These are phyloP conservation scores for Nepenthes gracilis DNA, from an alignment of 148 eudicot species.

Conservation along the genomic window DNA sequence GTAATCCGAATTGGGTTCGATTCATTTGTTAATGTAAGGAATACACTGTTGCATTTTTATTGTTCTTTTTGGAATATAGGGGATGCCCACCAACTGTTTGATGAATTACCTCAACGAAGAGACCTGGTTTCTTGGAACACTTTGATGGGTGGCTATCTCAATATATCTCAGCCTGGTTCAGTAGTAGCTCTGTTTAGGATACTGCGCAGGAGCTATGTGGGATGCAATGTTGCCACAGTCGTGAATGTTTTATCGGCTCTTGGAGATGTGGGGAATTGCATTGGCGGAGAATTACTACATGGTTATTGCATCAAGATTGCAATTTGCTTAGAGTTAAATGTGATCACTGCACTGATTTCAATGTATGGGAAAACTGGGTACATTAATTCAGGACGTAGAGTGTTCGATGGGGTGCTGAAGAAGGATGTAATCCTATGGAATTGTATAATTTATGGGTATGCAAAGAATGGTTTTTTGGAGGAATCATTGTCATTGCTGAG, in stretches of 20 bases:
- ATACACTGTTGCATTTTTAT: constrained; percentile 24
- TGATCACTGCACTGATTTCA: constrained; percentile 21
- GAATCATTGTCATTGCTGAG: constrained; percentile 13
- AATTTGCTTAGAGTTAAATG: constrained; percentile 5
- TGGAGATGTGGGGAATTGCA: constrained; percentile 5
- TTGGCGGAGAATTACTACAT: constrained; percentile 19
- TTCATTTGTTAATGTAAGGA: constrained; percentile 21
- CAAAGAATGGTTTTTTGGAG: constrained; percentile 20
- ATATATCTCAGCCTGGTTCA: constrained; percentile 4
- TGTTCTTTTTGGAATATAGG: constrained; percentile 18
- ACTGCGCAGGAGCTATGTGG: constrained; percentile 4
- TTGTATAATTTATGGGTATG: constrained; percentile 27
- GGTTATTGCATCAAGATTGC: constrained; percentile 22
- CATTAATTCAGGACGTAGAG: constrained; percentile 14
- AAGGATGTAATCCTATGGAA: constrained; percentile 32
- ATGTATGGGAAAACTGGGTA: constrained; percentile 23
- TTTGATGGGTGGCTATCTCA: constrained; percentile 28
- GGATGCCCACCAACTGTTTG: constrained; percentile 26
- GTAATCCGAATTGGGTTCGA: constrained; percentile 17
- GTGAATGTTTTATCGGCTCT: constrained; percentile 19
- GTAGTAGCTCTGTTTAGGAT: constrained; percentile 15
- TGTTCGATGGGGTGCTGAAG: constrained; percentile 14
- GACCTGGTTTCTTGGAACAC: constrained; percentile 32
- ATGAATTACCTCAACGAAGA: constrained; percentile 13
- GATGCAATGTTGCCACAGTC: constrained; percentile 6